phyloP scores from a whole-genome alignment of 2,329 filamentous ascomycete genomes.

The Dryadomyces sulphureus region DNA sequence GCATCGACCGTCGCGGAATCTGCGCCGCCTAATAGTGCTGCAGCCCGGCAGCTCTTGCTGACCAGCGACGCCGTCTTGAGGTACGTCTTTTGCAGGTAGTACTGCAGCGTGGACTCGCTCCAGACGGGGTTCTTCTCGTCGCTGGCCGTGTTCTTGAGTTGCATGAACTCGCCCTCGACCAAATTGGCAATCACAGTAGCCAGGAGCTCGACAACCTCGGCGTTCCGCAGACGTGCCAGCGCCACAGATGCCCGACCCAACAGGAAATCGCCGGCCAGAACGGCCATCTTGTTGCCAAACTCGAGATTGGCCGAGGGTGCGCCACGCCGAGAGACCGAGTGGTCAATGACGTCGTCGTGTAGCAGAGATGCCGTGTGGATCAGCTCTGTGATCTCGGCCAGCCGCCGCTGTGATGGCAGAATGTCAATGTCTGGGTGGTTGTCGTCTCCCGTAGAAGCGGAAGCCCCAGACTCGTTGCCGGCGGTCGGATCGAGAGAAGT shows the following conservation, averaged over 20 bases:
- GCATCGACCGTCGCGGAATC: slow-evolving; percentile 70
- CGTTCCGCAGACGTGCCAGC: slow-evolving; percentile 74
- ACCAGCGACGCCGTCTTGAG: slow-evolving; percentile 93
- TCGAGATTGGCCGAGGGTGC: slow-evolving; percentile 81
- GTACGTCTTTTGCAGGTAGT: slow-evolving; percentile 97
- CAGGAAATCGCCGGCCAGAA: slow-evolving; percentile 91
- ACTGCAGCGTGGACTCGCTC: slow-evolving; percentile 77
- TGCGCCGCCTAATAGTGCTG: slow-evolving; percentile 70
- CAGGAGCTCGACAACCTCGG: slow-evolving; percentile 86
- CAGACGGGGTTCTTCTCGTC: slow-evolving; percentile 76
- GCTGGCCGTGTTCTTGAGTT: slow-evolving; percentile 85
- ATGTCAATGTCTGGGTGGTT: slow-evolving; percentile 46
- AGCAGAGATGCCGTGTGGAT: slow-evolving; percentile 94
- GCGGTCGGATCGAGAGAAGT: background rate
- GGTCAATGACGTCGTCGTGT: slow-evolving; percentile 97
- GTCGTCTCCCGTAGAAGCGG: slow-evolving; percentile 25
- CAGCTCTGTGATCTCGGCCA: slow-evolving; percentile 93
- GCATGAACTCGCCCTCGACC: slow-evolving; percentile 99
- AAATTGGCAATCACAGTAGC: slow-evolving; percentile 95
- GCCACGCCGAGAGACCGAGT: slow-evolving; percentile 71
- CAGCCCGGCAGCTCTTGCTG: slow-evolving; percentile 85
- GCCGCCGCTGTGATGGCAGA: slow-evolving; percentile 77
- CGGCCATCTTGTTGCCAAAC: slow-evolving; percentile 99
- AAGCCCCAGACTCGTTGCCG: slow-evolving; percentile 9
- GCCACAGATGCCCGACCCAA: slow-evolving; percentile 87